Conservation (phyloP, 1,284 basidiomycete species). For the Ceratobasidium sp. region DNA sequence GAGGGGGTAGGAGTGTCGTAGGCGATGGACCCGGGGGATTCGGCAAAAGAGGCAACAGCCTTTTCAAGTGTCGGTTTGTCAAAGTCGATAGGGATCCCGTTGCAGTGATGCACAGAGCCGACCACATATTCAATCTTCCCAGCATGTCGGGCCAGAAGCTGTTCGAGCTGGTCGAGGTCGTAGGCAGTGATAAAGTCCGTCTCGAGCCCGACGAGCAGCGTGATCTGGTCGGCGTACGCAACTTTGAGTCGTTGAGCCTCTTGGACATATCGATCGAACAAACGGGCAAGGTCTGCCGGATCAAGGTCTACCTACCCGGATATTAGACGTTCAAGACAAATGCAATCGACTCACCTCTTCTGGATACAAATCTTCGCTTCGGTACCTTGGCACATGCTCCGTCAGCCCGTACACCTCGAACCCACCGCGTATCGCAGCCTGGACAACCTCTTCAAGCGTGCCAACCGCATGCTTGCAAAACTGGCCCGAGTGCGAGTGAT, state of each 20-base stretch:
- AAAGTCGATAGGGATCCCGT: slow-evolving; percentile 92
- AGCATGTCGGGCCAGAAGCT: slow-evolving; percentile 60
- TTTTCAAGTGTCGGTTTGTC: slow-evolving; percentile 75
- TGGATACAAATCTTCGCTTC: slow-evolving; percentile 85
- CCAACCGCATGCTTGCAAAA: slow-evolving; percentile 93
- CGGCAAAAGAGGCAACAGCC: slow-evolving; percentile 58
- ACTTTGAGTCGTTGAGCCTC: slow-evolving; percentile 82
- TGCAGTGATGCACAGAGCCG: slow-evolving; percentile 93
- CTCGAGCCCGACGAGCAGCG: slow-evolving; percentile 89
- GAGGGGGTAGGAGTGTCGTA: slow-evolving; percentile 47
- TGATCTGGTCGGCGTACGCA: slow-evolving; percentile 69
- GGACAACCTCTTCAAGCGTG: slow-evolving; percentile 80
- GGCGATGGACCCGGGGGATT: slow-evolving; percentile 48
- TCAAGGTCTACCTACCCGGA: slow-evolving; percentile 61
- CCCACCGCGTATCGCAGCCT: slow-evolving; percentile 78
- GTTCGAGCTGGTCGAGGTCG: slow-evolving; percentile 71
- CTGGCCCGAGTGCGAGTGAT: slow-evolving; percentile 96
- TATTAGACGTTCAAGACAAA: background rate
- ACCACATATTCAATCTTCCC: slow-evolving; percentile 87
- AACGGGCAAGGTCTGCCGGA: slow-evolving; percentile 61
- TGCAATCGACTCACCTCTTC: slow-evolving; percentile 79
- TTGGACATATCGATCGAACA: slow-evolving; percentile 74
- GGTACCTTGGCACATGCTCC: slow-evolving; percentile 95
- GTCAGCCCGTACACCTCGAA: slow-evolving; percentile 89
- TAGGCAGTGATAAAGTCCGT: slow-evolving; percentile 85